Evolutionary conservation across 2,329 filamentous ascomycete species (phyloP).

Genomic region (Ceratocystis huliohia): DNA sequence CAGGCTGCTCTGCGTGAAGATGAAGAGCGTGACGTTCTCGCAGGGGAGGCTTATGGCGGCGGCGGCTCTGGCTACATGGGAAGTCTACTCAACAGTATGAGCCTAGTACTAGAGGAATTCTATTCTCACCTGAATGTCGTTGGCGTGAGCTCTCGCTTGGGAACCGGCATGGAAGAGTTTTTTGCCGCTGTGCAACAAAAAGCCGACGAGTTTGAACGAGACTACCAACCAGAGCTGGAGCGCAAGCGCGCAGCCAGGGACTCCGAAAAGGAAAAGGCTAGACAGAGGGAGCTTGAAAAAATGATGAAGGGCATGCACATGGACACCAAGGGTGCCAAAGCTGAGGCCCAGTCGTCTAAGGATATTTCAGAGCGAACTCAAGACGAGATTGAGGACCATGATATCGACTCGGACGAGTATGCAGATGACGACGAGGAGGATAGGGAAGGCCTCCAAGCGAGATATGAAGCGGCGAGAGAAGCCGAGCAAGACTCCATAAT

Average conservation of each 20-base stretch:
- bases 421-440: constrained; percentile 47
- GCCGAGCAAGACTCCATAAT: constrained; percentile 41
- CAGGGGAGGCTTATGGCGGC: constrained; percentile 55
- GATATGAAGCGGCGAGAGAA: constrained; percentile 65
- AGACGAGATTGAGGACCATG: constrained; percentile 41
- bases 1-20: constrained; percentile 72
- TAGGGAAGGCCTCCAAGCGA: constrained; percentile 54
- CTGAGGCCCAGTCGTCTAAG: constrained; percentile 22
- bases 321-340: constrained; percentile 24
- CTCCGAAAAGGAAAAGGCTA: constrained; percentile 53
- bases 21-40: constrained; percentile 64
- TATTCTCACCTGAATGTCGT: constrained; percentile 90
- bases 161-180: constrained; percentile 83
- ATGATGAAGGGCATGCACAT: constrained; percentile 86
- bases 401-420: constrained; percentile 46
- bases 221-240: constrained; percentile 89
- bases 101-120: constrained; percentile 91
- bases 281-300: constrained; percentile 75
- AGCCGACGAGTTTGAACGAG: constrained; percentile 71
- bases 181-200: constrained; percentile 82
- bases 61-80: constrained; percentile 92
- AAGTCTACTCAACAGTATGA: constrained; percentile 93
- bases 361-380: constrained; percentile 35
- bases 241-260: constrained; percentile 62
- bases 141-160: constrained; percentile 84